Evolutionary conservation across 2,329 filamentous ascomycete species (phyloP).

Genomic region (Colletotrichum siamense): DNA sequence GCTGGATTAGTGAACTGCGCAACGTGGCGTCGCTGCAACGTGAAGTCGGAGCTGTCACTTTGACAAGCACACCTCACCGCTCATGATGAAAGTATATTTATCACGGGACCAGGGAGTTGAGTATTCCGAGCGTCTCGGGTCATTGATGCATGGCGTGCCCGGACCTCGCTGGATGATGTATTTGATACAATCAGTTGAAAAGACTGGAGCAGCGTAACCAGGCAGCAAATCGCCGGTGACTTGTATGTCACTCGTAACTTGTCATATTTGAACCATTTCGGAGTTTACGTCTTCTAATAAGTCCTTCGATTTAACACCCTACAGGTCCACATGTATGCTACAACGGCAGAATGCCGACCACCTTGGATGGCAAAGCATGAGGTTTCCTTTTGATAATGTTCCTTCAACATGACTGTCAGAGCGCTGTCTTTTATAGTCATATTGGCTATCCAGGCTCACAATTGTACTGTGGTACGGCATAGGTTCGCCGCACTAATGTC

Average conservation of each 20-base stretch:
- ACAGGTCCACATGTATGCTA: not conserved
- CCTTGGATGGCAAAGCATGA: not conserved
- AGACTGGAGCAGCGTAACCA: not conserved
- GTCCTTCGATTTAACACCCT: not conserved
- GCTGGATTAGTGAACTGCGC: not conserved
- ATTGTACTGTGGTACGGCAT: not conserved
- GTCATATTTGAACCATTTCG: not conserved
- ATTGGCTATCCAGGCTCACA: not conserved
- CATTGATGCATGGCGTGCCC: not conserved
- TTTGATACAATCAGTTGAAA: not conserved
- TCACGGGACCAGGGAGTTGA: not conserved
- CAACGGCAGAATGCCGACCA: not conserved
- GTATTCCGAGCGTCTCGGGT: not conserved
- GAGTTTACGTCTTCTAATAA: not conserved
- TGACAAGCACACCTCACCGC: not conserved
- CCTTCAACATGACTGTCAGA: not conserved
- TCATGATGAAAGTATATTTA: not conserved
- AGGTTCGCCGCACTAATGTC: not conserved
- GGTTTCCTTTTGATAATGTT: fast-evolving
- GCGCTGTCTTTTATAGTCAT: too few relatives aligned
- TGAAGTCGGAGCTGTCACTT: not conserved
- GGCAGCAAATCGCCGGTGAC: fast-evolving
- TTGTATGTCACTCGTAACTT: not conserved
- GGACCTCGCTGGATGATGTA: not conserved
- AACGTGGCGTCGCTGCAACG: not conserved